Base-by-base conservation (phyloP, 73 alveolate genomes). In the Diophrys appendiculata region DNA sequence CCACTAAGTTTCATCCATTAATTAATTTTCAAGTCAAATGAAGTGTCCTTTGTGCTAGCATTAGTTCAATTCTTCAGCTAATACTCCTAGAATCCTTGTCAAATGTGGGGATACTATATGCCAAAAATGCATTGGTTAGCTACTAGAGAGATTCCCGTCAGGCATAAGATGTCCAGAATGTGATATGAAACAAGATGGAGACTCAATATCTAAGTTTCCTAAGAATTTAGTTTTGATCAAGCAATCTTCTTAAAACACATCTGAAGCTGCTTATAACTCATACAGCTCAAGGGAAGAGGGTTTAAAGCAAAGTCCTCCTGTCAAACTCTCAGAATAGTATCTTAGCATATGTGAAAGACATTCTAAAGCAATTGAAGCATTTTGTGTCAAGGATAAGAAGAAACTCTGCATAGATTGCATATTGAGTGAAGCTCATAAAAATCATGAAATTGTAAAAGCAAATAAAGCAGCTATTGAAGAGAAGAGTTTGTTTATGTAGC, bases 41-140 rank as follows among this genome's bases (percentile, higher is more conserved):
- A n/a, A n/a, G n/a, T n/a, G n/a, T n/a, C n/a, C n/a, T n/a, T n/a
- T n/a, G n/a, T n/a, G n/a, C n/a, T n/a, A n/a, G n/a, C n/a, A n/a
- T n/a, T n/a, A n/a, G 28, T 92, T 77, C 70, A 31, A 60, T 23
- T 8, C 34, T 24, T 56, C 76, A 31, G 54, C 71, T 35, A 91
- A 89, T 72, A 77, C 87, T 43, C 98, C 98, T 5, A 65, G 89
- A 35, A 92, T 92, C 13, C 84, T 92, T 52, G 88, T 73, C 24
- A 30, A 71, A 3, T 92, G 98, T 71, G 96, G 92, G 0, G 96
- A 92, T 81, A 89, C 92, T 11, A 67, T 89, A 2, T 92, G 98
- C 72, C 72, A 91, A 24, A 80, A 31, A 26, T 92, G 98, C 79
- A 82, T 92, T 23, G 70, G 54, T 60, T 22, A 22, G 28, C 28